Evolutionary conservation across 2,329 filamentous ascomycete genomes (phyloP), one percentile per base, ranked within the genome.

Genomic region (Fusarium sp.): DNA sequence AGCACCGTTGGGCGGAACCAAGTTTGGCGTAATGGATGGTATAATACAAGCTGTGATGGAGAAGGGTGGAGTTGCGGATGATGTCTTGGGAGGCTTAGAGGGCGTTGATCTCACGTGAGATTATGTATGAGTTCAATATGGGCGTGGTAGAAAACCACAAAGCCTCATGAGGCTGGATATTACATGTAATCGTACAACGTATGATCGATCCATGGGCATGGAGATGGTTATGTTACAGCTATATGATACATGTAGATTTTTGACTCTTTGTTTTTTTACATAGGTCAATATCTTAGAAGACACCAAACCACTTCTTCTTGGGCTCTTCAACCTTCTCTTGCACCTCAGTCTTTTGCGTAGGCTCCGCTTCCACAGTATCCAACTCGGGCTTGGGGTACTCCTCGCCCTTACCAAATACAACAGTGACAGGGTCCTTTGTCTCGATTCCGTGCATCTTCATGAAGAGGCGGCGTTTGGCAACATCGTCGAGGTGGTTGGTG

Each of bases 361-460:
- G 66, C 62, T 82, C 80, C 31, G 71, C 74, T 47, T 79, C 80
- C 52, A 78, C 70, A 41, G 74, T 75, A n/a, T 67, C 68, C 31
- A 27, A 40, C 66, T 81, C 80, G 15, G 76, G 72, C 55, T 79
- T 75, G 49, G 76, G 75, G 29, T 77, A 78, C 42, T 75, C 75
- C 50, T 76, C 75, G 43, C 72, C 76, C 66, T 77, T 77, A 40
- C 77, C 80, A 54, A 82, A 80, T 13, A 81, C 78, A 72, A 80
- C 80, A 60, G 76, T 82, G 72, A 90, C 83, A 31, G 84, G 84
- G 50, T 86, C 81, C 73, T 85, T 83, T 71, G 86, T 82, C 77
- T 94, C 90, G 74, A 97, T 78, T 11, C 93, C 94, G 82, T 97
- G 93, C 63, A 91, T 93, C 79, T 93, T 90, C 74, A 94, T 89